Conservation (phyloP, 2,329 filamentous ascomycete species). For the Colletotrichum noveboracense region DNA sequence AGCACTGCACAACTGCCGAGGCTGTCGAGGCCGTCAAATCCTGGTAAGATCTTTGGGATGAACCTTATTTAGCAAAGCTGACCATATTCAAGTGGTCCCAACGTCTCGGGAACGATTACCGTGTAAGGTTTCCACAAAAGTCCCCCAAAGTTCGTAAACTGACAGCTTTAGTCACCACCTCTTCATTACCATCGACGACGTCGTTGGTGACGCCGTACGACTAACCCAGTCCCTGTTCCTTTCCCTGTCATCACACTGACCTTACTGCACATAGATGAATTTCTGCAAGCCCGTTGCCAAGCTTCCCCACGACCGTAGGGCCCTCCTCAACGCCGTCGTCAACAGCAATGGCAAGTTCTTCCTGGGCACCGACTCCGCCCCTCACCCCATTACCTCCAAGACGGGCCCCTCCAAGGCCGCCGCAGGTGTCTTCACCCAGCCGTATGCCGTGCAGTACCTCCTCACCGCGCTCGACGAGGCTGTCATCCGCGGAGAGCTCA, state of each 20-base stretch:
- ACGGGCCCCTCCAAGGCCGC: conserved; percentile 55
- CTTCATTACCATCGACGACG: conserved; percentile 78
- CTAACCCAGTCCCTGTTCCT: conserved; percentile 5
- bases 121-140: conserved; percentile 31
- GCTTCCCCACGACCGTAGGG: conserved; percentile 69
- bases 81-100: conserved; percentile 70
- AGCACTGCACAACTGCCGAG: conserved; percentile 88
- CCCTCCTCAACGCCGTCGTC: conserved; percentile 69
- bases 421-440: conserved; percentile 83
- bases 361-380: conserved; percentile 75
- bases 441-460: conserved; percentile 70
- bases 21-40: conserved; percentile 74
- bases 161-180: conserved; percentile 73
- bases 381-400: conserved; percentile 65
- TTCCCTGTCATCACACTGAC: not conserved
- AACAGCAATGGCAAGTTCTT: conserved; percentile 72
- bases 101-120: conserved; percentile 59
- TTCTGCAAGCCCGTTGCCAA: conserved; percentile 84
- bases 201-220: conserved; percentile 56
- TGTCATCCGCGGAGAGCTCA: conserved; percentile 54
- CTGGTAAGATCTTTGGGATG: not conserved
- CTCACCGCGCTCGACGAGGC: conserved; percentile 60
- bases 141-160: not conserved
- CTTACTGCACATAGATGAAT: conserved; percentile 30
- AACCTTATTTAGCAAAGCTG: not conserved